phyloP scores from a whole-genome alignment of 768 basidiomycete species.

The Gloeophyllum trabeum region DNA sequence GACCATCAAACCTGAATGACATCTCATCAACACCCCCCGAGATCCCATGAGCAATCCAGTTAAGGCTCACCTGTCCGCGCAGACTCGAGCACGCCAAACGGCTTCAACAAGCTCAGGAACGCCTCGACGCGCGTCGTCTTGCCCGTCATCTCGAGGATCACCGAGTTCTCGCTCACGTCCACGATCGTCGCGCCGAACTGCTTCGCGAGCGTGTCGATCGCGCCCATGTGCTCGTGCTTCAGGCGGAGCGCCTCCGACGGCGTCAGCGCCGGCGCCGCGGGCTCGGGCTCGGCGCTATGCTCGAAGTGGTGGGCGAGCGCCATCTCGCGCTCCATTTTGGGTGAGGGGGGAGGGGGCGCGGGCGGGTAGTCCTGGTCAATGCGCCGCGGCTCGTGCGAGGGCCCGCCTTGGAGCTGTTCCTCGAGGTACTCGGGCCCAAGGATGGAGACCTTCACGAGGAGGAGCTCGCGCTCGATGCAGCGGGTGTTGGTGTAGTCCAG shows the following conservation, averaged over 20 bases:
- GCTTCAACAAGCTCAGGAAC: constrained; percentile 83
- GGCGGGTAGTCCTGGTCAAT: constrained; percentile 9
- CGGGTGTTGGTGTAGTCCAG: constrained; percentile 93
- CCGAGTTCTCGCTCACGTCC: constrained; percentile 89
- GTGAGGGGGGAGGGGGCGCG: constrained; percentile 15
- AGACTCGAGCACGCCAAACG: constrained; percentile 92
- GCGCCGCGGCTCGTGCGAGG: constrained; percentile 66
- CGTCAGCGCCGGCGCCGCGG: constrained; percentile 23
- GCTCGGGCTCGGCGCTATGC: constrained; percentile 32
- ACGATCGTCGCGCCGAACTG: constrained; percentile 93
- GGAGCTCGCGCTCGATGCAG: constrained; percentile 84
- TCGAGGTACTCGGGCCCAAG: constrained; percentile 96
- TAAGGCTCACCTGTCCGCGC: constrained; percentile 73
- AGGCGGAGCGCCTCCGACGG: constrained; percentile 77
- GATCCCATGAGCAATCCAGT: background rate
- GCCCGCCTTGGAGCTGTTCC: constrained; percentile 79
- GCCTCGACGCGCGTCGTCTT: constrained; percentile 89
- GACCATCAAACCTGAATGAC: constrained; percentile 88
- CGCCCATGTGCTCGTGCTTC: constrained; percentile 83
- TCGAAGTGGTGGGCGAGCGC: constrained; percentile 73
- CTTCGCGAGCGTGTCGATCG: constrained; percentile 70
- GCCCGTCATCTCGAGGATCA: constrained; percentile 91
- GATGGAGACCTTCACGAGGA: constrained; percentile 94
- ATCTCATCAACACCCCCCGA: background rate
- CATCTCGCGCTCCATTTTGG: constrained; percentile 63